These are phyloP conservation scores for Pseudopithomyces chartarum DNA, from an alignment of 2,329 filamentous ascomycete genomes.

Conservation along the genomic window DNA sequence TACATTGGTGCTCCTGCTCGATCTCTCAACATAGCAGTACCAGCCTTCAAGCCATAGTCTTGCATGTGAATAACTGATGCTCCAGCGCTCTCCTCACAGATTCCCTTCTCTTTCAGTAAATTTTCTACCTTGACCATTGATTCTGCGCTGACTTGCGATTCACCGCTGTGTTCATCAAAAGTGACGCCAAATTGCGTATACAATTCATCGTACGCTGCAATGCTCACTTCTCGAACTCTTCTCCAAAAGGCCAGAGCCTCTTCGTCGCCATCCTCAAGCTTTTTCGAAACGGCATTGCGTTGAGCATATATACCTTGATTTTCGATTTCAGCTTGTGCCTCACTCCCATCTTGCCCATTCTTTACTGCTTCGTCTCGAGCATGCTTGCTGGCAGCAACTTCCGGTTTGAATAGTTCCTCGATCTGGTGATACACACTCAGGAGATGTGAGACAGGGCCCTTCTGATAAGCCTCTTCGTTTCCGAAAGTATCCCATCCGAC, in stretches of 20 bases:
- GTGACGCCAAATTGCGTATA: conserved; percentile 73
- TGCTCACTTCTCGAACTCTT: conserved; percentile 69
- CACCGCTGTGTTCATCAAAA: conserved; percentile 74
- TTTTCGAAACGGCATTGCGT: conserved; percentile 65
- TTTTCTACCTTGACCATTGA: conserved; percentile 69
- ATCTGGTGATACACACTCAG: conserved; percentile 74
- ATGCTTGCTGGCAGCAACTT: conserved; percentile 61
- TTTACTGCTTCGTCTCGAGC: conserved; percentile 56
- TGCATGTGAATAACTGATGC: conserved; percentile 75
- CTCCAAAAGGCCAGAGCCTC: conserved; percentile 66
- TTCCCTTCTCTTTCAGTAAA: conserved; percentile 65
- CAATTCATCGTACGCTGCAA: conserved; percentile 68
- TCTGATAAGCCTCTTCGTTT: conserved; percentile 64
- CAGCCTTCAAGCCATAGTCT: conserved; percentile 72
- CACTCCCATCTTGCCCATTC: conserved; percentile 54
- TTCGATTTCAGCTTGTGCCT: conserved; percentile 35
- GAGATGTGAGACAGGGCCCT: conserved; percentile 72
- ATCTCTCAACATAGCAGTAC: conserved; percentile 73
- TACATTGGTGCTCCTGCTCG: conserved; percentile 78
- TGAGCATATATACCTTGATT: conserved; percentile 37
- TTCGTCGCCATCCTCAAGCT: conserved; percentile 70
- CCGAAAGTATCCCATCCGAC: conserved; percentile 71
- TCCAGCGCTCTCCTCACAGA: conserved; percentile 73
- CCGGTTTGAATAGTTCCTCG: conserved; percentile 62
- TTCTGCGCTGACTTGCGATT: conserved; percentile 72